These are phyloP conservation scores for Apiotrichum sp. DNA, from an alignment of 1,284 basidiomycete species.

Conservation along the genomic window DNA sequence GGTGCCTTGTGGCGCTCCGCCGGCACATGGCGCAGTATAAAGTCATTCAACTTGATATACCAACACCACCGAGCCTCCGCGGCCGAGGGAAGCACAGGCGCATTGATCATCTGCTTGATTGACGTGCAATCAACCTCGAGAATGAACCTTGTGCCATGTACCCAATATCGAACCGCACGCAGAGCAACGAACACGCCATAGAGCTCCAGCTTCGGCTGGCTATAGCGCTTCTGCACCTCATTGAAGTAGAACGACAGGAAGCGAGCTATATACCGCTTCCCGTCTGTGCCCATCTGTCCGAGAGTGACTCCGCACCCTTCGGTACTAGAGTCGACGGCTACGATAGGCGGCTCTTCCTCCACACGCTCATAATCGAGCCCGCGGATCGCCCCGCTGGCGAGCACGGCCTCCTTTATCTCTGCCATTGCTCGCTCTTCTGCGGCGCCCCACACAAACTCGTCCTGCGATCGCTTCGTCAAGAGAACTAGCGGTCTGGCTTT, in stretches of 20 bases:
- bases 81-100: not conserved
- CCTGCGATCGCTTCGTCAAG: too few relatives aligned
- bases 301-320: too few relatives aligned
- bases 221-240: slow-evolving; percentile 9
- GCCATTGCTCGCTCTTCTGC: too few relatives aligned
- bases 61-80: slow-evolving; percentile 10
- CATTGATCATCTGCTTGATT: slow-evolving; percentile 9
- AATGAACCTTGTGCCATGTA: slow-evolving; percentile 2
- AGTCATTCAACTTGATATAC: slow-evolving; percentile 9
- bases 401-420: too few relatives aligned
- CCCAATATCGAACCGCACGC: not conserved
- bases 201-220: slow-evolving; percentile 10
- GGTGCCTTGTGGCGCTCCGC: not conserved
- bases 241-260: slow-evolving; percentile 11
- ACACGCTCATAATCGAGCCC: too few relatives aligned
- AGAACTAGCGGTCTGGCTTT: not conserved
- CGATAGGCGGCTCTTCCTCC: too few relatives aligned
- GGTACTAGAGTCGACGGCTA: too few relatives aligned
- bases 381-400: too few relatives aligned
- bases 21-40: slow-evolving; percentile 3
- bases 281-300: too few relatives aligned
- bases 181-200: slow-evolving; percentile 6
- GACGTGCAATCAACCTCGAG: slow-evolving; percentile 8
- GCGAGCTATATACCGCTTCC: not conserved
- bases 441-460: too few relatives aligned